Percentiles rank a stretch among this genome's conserved stretches.
These are phyloP conservation scores for Syzygium oleosum DNA, from an alignment of 345 rosid genomes.

Conservation along the genomic window DNA sequence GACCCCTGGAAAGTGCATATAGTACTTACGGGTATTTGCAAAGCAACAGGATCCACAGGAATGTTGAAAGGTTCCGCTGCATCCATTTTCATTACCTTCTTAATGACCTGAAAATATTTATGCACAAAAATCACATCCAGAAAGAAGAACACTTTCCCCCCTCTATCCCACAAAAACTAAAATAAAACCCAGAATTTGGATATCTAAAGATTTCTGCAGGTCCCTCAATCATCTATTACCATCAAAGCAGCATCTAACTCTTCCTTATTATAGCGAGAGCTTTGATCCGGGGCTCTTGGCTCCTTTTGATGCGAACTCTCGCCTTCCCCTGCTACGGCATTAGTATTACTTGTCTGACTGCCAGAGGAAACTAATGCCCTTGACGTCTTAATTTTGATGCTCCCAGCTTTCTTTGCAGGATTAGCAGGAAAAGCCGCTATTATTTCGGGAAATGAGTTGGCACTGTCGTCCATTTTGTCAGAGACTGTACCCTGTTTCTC, in stretches of 20 bases:
- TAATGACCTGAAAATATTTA: constrained; percentile 45
- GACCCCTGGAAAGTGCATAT: background rate
- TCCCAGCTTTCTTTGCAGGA: constrained; percentile 58
- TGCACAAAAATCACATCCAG: background rate
- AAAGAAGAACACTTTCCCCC: background rate
- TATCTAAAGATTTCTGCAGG: background rate
- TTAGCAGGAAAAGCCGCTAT: constrained; percentile 30
- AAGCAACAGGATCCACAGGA: constrained; percentile 93
- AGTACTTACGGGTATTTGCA: constrained; percentile 89
- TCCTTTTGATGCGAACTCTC: constrained; percentile 31
- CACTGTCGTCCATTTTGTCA: constrained; percentile 54
- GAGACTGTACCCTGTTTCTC: constrained; percentile 32
- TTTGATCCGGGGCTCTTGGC: constrained; percentile 22
- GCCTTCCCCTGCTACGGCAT: constrained; percentile 11
- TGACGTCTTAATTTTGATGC: constrained; percentile 66
- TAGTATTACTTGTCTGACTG: constrained; percentile 17
- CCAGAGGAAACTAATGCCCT: constrained; percentile 34
- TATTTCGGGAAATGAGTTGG: constrained; percentile 41
- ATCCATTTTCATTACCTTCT: constrained; percentile 98
- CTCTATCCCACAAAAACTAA: background rate
- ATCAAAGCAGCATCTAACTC: constrained; percentile 61
- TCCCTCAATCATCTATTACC: constrained; percentile 17
- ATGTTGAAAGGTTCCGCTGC: constrained; percentile 90
- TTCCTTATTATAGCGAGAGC: constrained; percentile 39
- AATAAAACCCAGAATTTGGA: background rate